Conservation (phyloP, 345 rosid species). For the Sapria himalayana region DNA sequence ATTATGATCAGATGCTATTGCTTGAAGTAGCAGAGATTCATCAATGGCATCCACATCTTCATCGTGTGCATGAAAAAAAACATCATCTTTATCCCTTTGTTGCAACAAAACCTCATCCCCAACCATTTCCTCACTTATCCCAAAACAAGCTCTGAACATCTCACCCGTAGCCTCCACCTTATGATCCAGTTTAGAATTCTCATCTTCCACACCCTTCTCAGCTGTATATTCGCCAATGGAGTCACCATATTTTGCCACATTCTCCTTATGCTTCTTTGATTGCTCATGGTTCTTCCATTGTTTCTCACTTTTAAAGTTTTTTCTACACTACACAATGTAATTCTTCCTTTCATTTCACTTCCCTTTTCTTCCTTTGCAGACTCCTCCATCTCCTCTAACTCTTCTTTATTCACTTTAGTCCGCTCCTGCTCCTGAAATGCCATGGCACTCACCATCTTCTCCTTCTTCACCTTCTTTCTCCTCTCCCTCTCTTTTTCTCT, state of each 20-base stretch:
- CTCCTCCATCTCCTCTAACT: constrained; percentile 22
- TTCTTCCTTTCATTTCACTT: constrained; percentile 20
- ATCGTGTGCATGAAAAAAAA: constrained; percentile 13
- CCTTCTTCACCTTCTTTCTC: constrained; percentile 44
- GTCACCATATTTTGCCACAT: constrained; percentile 55
- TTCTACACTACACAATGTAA: constrained; percentile 71
- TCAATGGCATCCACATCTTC: constrained; percentile 19
- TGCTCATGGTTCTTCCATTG: constrained; percentile 97
- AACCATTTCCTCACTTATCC: constrained; percentile 12
- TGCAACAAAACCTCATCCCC: constrained; percentile 8
- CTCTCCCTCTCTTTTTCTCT: constrained; percentile 39
- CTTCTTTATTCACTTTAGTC: constrained; percentile 30
- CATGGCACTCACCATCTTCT: constrained; percentile 36
- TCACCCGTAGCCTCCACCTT: constrained; percentile 21
- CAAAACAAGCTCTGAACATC: constrained; percentile 26
- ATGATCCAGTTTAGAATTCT: constrained; percentile 10
- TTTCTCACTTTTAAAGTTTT: constrained; percentile 84
- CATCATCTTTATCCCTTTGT: constrained; percentile 17
- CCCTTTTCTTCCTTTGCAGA: constrained; percentile 10
- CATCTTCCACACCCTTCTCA: constrained; percentile 21
- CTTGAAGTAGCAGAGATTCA: constrained; percentile 42
- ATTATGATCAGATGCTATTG: constrained; percentile 38
- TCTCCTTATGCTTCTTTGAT: constrained; percentile 94
- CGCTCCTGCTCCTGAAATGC: constrained; percentile 47
- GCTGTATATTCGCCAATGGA: too few relatives aligned